Percentiles rank a stretch among this genome's conserved stretches.
Evolutionary conservation across 1,284 basidiomycete genomes (phyloP).

Genomic region (Apiotrichum mycotoxinovorans): DNA sequence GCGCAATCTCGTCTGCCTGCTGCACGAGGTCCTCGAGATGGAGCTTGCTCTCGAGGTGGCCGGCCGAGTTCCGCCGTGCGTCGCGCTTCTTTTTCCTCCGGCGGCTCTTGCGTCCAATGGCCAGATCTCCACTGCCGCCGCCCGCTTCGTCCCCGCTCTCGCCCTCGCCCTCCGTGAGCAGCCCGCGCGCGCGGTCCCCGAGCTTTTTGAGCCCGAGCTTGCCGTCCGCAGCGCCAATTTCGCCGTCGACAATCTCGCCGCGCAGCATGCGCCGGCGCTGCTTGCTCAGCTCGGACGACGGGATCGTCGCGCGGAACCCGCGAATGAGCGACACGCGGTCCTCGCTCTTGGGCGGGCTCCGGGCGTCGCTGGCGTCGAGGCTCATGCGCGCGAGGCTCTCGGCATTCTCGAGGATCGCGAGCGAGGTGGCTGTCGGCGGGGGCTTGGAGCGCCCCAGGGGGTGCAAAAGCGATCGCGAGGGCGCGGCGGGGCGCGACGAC

Average conservation of each 20-base stretch:
- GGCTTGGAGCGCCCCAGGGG: conserved; percentile 50
- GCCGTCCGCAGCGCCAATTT: conserved; percentile 63
- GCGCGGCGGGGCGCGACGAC: neutral
- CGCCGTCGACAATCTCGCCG: conserved; percentile 52
- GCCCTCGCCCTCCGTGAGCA: conserved; percentile 55
- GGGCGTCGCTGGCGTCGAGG: conserved; percentile 56
- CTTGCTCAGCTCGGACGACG: conserved; percentile 73
- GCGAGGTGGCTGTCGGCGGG: conserved; percentile 71
- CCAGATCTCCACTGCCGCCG: conserved; percentile 25
- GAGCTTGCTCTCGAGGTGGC: conserved; percentile 62
- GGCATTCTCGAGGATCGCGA: conserved; percentile 77
- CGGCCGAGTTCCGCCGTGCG: conserved; percentile 65
- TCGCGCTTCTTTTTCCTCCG: conserved; percentile 59
- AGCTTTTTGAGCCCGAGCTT: conserved; percentile 71
- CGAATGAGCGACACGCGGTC: conserved; percentile 57
- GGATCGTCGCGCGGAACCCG: conserved; percentile 88
- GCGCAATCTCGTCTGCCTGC: conserved; percentile 76
- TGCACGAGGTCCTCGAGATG: conserved; percentile 75
- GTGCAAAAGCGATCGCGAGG: conserved; percentile 55
- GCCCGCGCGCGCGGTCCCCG: conserved; percentile 69
- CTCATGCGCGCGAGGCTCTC: conserved; percentile 69
- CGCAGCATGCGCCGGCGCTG: conserved; percentile 70
- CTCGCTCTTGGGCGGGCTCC: conserved; percentile 54
- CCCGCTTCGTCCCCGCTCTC: conserved; percentile 12
- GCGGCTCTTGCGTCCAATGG: conserved; percentile 53